Conservation (phyloP, 176 grass and related monocot genomes). For the Lolium rigidum region DNA sequence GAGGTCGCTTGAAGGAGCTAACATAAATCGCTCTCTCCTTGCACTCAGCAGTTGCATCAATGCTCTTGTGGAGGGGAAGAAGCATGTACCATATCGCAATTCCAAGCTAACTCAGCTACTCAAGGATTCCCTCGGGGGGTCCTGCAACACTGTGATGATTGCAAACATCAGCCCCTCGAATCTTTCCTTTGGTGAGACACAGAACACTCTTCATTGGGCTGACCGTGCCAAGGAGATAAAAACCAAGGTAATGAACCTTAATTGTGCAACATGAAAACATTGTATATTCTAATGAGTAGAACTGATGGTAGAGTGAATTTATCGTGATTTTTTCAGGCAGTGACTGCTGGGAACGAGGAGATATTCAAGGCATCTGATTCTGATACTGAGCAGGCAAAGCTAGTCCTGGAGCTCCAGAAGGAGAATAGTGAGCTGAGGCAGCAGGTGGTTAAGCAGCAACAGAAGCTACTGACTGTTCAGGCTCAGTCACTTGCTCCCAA, state of each 20-base stretch:
- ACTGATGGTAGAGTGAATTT: constrained; percentile 24
- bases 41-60: constrained; percentile 93
- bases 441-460: constrained; percentile 75
- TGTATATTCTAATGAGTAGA: constrained; percentile 21
- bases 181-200: constrained; percentile 84
- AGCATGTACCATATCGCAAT: constrained; percentile 94
- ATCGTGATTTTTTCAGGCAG: constrained; percentile 56
- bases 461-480: constrained; percentile 75
- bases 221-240: constrained; percentile 99
- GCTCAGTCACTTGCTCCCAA: constrained; percentile 69
- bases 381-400: constrained; percentile 73
- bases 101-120: constrained; percentile 95
- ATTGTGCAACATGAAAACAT: background rate
- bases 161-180: constrained; percentile 86
- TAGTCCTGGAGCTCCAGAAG: constrained; percentile 85
- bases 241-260: constrained; percentile 64
- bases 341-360: constrained; percentile 58
- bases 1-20: constrained; percentile 89
- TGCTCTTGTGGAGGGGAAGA: constrained; percentile 96
- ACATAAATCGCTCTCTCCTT: constrained; percentile 95
- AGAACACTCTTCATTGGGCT: constrained; percentile 98
- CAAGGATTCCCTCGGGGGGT: constrained; percentile 94
- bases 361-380: constrained; percentile 59
- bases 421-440: constrained; percentile 87
- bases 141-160: constrained; percentile 96